These are phyloP conservation scores for Hysterium pulicare DNA, from an alignment of 2,329 filamentous ascomycete species.

Conservation along the genomic window DNA sequence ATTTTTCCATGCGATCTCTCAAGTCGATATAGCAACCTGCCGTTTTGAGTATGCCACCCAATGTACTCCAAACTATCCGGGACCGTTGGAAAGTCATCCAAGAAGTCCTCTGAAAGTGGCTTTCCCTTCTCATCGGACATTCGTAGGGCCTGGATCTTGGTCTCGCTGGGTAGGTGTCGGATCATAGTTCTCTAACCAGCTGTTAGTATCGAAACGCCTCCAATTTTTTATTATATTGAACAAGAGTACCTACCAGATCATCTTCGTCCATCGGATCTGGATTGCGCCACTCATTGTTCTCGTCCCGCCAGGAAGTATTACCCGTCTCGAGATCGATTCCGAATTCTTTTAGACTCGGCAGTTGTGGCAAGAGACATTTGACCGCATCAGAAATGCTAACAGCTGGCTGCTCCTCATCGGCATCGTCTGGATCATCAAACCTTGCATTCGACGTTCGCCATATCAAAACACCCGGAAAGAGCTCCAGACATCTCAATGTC, in stretches of 20 bases:
- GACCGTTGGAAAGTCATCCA: slow-evolving; percentile 8
- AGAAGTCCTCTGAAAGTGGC: slow-evolving; percentile 5
- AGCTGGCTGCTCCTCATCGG: background rate
- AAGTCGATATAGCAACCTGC: slow-evolving; percentile 6
- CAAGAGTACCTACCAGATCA: slow-evolving; percentile 8
- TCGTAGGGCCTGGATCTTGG: slow-evolving; percentile 7
- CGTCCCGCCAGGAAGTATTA: background rate
- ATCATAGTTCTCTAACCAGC: slow-evolving; percentile 5
- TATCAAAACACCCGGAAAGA: slow-evolving; percentile 1
- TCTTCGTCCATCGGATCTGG: slow-evolving; percentile 5
- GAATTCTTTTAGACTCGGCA: slow-evolving; percentile 5
- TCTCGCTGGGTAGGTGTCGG: slow-evolving; percentile 5
- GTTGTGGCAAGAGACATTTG: slow-evolving; percentile 3
- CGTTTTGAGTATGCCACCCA: slow-evolving; percentile 9
- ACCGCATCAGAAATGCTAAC: background rate
- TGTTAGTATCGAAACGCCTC: background rate
- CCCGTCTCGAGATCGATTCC: slow-evolving; percentile 5
- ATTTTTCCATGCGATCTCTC: slow-evolving; percentile 5
- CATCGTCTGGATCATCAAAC: slow-evolving; percentile 4
- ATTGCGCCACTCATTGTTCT: background rate
- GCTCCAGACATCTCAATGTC: slow-evolving; percentile 7
- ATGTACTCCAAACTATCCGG: slow-evolving; percentile 11
- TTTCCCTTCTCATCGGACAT: slow-evolving; percentile 4
- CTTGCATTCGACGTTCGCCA: slow-evolving; percentile 4
- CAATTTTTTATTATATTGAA: background rate